Percentiles rank a stretch among this genome's conserved stretches.
These are phyloP conservation scores for Pichia inconspicua DNA, from an alignment of 1,139 yeast genomes.

Conservation along the genomic window DNA sequence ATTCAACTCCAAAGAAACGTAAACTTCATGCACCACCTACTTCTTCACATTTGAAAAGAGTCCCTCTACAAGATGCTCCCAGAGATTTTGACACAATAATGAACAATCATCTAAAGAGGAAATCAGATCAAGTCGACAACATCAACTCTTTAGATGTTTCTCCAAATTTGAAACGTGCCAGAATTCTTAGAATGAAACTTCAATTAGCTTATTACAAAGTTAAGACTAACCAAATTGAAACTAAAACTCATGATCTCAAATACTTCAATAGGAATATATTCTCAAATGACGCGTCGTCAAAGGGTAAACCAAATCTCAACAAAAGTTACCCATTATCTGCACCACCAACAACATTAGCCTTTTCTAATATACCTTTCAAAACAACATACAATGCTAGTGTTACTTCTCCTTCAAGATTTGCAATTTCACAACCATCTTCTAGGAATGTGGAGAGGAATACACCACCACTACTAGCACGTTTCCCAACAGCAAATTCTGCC, in stretches of 20 bases:
- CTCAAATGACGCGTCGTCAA: not conserved
- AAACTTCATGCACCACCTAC: not conserved
- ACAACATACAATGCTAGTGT: constrained; percentile 1
- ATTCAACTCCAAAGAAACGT: not conserved
- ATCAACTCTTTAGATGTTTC: constrained; percentile 10
- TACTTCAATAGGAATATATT: not conserved
- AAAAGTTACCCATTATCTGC: not conserved
- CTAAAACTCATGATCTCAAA: constrained; percentile 13
- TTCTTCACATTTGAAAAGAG: not conserved
- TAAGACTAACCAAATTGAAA: constrained; percentile 43
- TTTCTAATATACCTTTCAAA: not conserved
- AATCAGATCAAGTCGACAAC: not conserved
- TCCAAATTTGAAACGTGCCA: constrained; percentile 35
- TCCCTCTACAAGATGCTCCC: not conserved
- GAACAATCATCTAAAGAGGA: not conserved
- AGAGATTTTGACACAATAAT: not conserved
- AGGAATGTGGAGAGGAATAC: not conserved
- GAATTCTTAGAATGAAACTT: constrained; percentile 60
- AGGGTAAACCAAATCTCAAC: not conserved
- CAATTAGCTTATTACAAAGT: constrained; percentile 76
- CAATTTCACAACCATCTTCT: constrained; percentile 6
- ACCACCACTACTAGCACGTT: constrained; percentile 3
- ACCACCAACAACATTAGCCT: not conserved
- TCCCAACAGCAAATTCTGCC: not conserved
- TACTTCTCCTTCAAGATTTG: constrained; percentile 21